Conservation (phyloP, 495 filamentous ascomycete species). For the Xylaria nigripes region DNA sequence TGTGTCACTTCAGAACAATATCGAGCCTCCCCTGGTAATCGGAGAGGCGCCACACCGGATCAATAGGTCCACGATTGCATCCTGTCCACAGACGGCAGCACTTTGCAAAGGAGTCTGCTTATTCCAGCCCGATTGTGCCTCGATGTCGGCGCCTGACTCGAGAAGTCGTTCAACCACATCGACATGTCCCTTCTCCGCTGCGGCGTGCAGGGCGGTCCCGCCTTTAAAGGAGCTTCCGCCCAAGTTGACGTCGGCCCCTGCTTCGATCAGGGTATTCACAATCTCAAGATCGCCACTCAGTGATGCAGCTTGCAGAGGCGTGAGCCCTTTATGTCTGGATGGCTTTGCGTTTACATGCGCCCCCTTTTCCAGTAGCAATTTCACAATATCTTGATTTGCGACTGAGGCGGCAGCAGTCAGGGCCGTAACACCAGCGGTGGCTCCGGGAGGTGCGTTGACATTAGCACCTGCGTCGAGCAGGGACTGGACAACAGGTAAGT, state of each 20-base stretch:
- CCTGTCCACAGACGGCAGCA: slow-evolving; percentile 7
- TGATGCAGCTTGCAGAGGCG: slow-evolving; percentile 29
- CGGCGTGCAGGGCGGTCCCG: slow-evolving; percentile 21
- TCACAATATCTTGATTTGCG: slow-evolving; percentile 18
- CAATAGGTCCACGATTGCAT: background rate
- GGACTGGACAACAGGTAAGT: slow-evolving; percentile 13
- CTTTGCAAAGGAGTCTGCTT: slow-evolving; percentile 10
- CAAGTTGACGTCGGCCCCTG: slow-evolving; percentile 25
- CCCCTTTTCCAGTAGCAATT: slow-evolving; percentile 15
- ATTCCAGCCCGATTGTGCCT: slow-evolving; percentile 7
- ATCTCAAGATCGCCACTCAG: slow-evolving; percentile 14
- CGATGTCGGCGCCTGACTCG: slow-evolving; percentile 11
- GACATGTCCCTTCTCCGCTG: slow-evolving; percentile 19
- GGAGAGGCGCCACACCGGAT: background rate
- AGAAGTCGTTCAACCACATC: slow-evolving; percentile 15
- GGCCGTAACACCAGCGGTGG: slow-evolving; percentile 16
- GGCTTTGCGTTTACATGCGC: slow-evolving; percentile 17
- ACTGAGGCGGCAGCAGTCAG: slow-evolving; percentile 21
- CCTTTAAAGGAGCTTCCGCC: slow-evolving; percentile 17
- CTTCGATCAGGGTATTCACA: slow-evolving; percentile 19
- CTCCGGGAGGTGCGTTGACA: slow-evolving; percentile 19
- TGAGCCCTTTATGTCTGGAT: slow-evolving; percentile 19
- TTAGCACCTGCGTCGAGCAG: slow-evolving; percentile 24
- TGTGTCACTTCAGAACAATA: slow-evolving; percentile 2
- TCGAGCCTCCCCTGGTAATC: slow-evolving; percentile 1